Base-by-base conservation (phyloP, 257 asterid species). In the Nicotiana tomentosiformis region DNA sequence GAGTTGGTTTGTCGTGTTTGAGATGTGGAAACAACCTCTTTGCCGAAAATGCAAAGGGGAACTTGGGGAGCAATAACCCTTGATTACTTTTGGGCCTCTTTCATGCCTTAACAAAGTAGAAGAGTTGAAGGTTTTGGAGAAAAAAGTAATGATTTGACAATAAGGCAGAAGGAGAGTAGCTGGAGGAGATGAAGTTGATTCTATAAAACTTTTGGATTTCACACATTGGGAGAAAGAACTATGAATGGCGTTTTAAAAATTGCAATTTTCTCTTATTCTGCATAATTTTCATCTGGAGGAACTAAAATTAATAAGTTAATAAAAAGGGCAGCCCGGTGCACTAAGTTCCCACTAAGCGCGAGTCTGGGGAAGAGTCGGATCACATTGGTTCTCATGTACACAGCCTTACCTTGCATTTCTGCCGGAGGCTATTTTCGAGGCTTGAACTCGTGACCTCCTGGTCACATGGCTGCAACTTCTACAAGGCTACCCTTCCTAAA, bases 171-270 rank as follows among this genome's bases (percentile, higher is more conserved):
- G 65, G 65, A 51, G 80, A 76, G 17, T 51, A 14, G 65, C 29
- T 51, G 26, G 80, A 49, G 46, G 62, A 5, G 64, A 51, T 76
- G 16, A 51, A 49, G 53, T 39, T 76, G 65, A 8, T 26, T 12
- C 53, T 26, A 51, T 76, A 76, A 23, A 72, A 46, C 79, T 72
- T 72, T 46, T 72, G 79, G 51, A 72, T 57, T 72, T 72, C 35
- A 66, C 39, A 46, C 80, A 49, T 51, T 30, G 80, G 29, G 46
- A 51, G 46, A 15, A 51, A 30, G 65, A 64, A 81, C 66, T 81
- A 65, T 20, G 17, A 5, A 65, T n/a, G 49, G 11, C 7, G 33
- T 60, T 62, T 39, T 39, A 80, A 60, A 17, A 39, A 46, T 81
- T 66, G 67, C 68, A 51, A 66, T 43, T 81, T 51, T 81, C 35